Evolutionary conservation across 1,284 basidiomycete genomes (phyloP).

Genomic region (Retiboletus fuscus): DNA sequence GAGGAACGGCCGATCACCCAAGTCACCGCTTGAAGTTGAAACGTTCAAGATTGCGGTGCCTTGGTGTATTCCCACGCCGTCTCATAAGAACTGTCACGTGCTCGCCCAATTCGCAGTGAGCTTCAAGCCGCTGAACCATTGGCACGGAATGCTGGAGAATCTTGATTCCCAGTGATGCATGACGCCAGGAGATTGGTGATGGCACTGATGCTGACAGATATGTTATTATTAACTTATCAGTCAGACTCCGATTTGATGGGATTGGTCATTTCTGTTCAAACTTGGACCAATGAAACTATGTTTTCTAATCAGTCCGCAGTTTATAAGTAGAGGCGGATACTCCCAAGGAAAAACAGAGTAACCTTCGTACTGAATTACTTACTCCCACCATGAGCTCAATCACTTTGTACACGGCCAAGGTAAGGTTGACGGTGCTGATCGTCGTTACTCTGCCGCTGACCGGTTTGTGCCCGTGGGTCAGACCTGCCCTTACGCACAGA

Average conservation of each 20-base stretch:
- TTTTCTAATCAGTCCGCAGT: too few species aligned
- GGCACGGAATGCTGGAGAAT: background rate
- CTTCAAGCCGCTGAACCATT: background rate
- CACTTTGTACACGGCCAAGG: constrained; percentile 63
- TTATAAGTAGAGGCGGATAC: constrained; percentile 18
- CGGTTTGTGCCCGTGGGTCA: background rate
- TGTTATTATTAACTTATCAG: constrained; percentile 3
- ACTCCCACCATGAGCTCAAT: constrained; percentile 40
- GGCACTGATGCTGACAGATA: constrained; percentile 4
- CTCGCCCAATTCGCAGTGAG: too few species aligned
- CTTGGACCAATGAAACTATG: background rate
- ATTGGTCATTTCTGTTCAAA: background rate
- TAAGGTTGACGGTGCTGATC: constrained; percentile 31
- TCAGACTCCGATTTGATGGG: too few species aligned
- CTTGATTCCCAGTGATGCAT: too few species aligned
- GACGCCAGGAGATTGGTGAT: too few species aligned
- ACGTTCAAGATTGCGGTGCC: too few species aligned
- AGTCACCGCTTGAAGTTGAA: too few species aligned
- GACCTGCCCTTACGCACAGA: constrained; percentile 33
- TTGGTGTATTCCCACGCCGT: too few species aligned
- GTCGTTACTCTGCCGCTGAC: background rate
- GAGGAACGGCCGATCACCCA: too few species aligned
- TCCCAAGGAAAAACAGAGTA: background rate
- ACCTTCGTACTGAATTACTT: background rate
- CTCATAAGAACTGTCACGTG: too few species aligned